Evolutionary conservation across 345 rosid genomes (phyloP), one percentile per base, ranked within the genome.

Genomic region (Physaria fendleri): DNA sequence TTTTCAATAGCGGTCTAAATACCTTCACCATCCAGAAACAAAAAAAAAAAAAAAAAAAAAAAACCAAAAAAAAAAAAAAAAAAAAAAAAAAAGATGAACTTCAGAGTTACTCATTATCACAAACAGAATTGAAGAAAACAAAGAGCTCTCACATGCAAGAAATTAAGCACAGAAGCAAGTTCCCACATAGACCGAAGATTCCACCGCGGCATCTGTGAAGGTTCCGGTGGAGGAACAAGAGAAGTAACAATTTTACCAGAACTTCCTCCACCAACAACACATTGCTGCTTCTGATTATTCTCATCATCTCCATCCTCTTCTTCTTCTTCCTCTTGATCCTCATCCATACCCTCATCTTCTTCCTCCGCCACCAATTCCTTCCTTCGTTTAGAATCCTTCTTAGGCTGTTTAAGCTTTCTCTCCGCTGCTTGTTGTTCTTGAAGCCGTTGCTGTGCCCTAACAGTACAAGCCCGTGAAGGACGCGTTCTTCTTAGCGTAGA

Each of bases 121-220:
- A n/a, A n/a, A n/a, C n/a, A 38, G 57, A 48, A 11, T 27, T 27
- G 40, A 59, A 45, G 28, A 18, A 34, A 67, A 56, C 38, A 72
- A 32, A 53, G 54, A 52, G 59, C 89, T 79, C n/a, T n/a, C 74
- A 94, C 99, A 80, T 90, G 96, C 84, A 94, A 82, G 78, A 94
- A 90, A 82, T 94, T 84, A 62, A 94, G 93, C 5, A 90, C 57
- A 1, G 99, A 94, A 71, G 96, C 96, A 74, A 94, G 79, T 74
- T 94, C 95, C 97, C 97, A 90, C 97, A 94, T 94, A 16, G 87
- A 88, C 45, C 99, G 90, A 65, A 94, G 91, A 66, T 58, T 90
- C 99, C 99, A 87, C 49, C 99, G 76, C 16, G 95, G 84, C 79
- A 87, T 64, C 81, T 83, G 97, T 3, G 95, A 71, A 21, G 90